These are phyloP conservation scores for Exserohilum turcica DNA, from an alignment of 2,329 filamentous ascomycete genomes.

Conservation along the genomic window DNA sequence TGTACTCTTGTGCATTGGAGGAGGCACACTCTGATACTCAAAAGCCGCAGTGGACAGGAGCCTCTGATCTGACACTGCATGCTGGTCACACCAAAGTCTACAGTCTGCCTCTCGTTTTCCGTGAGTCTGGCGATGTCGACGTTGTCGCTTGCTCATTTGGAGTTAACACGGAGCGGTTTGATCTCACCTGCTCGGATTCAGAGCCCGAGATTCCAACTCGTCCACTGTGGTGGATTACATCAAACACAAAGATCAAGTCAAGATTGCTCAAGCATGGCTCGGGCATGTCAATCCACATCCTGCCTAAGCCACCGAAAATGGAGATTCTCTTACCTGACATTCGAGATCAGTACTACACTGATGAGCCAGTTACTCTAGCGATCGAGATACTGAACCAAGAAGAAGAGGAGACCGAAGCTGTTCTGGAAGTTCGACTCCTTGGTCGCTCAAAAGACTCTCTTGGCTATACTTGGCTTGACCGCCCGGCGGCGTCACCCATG, in stretches of 20 bases:
- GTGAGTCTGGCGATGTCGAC: slow-evolving; percentile 79
- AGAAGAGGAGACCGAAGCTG: slow-evolving; percentile 74
- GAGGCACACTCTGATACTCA: slow-evolving; percentile 31
- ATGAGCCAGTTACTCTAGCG: slow-evolving; percentile 72
- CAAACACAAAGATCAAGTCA: slow-evolving; percentile 29
- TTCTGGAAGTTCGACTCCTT: slow-evolving; percentile 70
- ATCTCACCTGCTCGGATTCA: slow-evolving; percentile 68
- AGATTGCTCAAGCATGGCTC: slow-evolving; percentile 38
- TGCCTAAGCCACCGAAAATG: slow-evolving; percentile 91
- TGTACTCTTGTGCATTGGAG: slow-evolving; percentile 33
- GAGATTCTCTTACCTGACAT: slow-evolving; percentile 70
- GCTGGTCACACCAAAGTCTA: slow-evolving; percentile 73
- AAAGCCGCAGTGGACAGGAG: slow-evolving; percentile 57
- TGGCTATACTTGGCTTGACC: slow-evolving; percentile 54
- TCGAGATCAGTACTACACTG: slow-evolving; percentile 78
- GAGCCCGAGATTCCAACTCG: slow-evolving; percentile 38
- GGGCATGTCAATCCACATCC: slow-evolving; percentile 67
- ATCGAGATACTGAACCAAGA: slow-evolving; percentile 81
- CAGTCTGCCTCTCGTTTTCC: slow-evolving; percentile 72
- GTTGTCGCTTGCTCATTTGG: slow-evolving; percentile 67
- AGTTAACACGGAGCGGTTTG: slow-evolving; percentile 69
- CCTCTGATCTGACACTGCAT: slow-evolving; percentile 67
- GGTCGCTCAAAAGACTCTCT: slow-evolving; percentile 59
- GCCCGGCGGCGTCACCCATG: slow-evolving; percentile 40
- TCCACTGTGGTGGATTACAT: slow-evolving; percentile 44